Conservation (phyloP, 225 moss, liverwort and hornwort genomes). For the Thuidium tamariscinum region DNA sequence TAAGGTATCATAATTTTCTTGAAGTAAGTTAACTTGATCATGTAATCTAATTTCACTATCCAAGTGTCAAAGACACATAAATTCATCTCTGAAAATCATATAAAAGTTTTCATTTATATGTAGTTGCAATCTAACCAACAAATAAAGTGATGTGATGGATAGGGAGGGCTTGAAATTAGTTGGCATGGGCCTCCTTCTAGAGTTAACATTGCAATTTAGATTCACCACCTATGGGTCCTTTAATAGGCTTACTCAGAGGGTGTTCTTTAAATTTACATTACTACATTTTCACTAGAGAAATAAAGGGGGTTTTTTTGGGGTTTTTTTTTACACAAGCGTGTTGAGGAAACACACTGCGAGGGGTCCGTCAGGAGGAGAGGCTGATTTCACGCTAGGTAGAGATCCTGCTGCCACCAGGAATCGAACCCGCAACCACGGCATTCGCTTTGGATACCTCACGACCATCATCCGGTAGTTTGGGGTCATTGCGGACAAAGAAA, state of each 20-base stretch:
- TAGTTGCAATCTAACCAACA: background rate
- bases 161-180: background rate
- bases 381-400: no score
- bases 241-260: fast-evolving
- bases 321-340: no score
- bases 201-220: background rate
- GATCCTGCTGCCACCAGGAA: no score
- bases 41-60: background rate
- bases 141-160: background rate
- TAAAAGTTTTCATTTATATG: background rate
- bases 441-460: no score
- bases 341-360: no score
- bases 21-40: no score
- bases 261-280: background rate
- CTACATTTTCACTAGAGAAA: background rate
- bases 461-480: no score
- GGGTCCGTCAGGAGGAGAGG: no score
- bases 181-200: fast-evolving
- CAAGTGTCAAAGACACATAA: fast-evolving
- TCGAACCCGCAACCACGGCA: no score
- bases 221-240: background rate
- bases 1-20: no score
- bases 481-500: no score
- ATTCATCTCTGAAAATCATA: background rate
- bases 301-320: no score